Evolutionary conservation across 2,329 filamentous ascomycete species (phyloP), one percentile per base, ranked within the genome.

Genomic region (Hypomyces perniciosus): DNA sequence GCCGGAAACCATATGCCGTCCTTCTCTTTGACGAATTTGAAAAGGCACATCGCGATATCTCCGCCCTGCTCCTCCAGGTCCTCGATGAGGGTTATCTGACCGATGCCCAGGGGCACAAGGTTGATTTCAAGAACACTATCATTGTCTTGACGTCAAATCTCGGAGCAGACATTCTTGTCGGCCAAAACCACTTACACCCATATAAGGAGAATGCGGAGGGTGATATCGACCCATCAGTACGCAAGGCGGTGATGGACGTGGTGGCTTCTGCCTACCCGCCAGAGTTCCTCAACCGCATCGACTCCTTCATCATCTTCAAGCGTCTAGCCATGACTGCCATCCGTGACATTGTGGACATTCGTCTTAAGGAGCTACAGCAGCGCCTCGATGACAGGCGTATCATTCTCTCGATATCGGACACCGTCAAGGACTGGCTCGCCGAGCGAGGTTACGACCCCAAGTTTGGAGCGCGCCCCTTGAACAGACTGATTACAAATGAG

Each of bases 11-110:
- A 0, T 97, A 97, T 60, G 91, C 92, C 0, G 90, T 99, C 0
- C 77, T 99, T 0, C 78, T 99, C 2, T 95, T 99, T 60, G 93
- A 99, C 66, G 93, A 97, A 66, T 97, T 96, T 60, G 93, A 99
- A 65, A 97, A 99, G 67, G 93, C 92, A 0, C 93, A 97, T 65
- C 85, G 89, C 48, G 93, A 99, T 61, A 96, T 97, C 57, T 95
- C 90, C 0, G 86, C 91, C 0, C 76, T 99, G 3, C 79, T 99
- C 4, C 80, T 99, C 4, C 93, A 97, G 68, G 92, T 97, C 0
- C 81, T 99, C 1, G 93, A 97, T 64, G 93, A 97, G 67, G 93
- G 93, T 3, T 96, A 93, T 73, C 79, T 99, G 45, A 97, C 92
- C 1, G 93, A 97, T 65, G 84, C 90, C 0, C 92, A 97, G 70